Percentiles rank a stretch among this genome's conserved stretches.
Conservation (phyloP, 2,329 filamentous ascomycete genomes). For the Sporothrix phasma region DNA sequence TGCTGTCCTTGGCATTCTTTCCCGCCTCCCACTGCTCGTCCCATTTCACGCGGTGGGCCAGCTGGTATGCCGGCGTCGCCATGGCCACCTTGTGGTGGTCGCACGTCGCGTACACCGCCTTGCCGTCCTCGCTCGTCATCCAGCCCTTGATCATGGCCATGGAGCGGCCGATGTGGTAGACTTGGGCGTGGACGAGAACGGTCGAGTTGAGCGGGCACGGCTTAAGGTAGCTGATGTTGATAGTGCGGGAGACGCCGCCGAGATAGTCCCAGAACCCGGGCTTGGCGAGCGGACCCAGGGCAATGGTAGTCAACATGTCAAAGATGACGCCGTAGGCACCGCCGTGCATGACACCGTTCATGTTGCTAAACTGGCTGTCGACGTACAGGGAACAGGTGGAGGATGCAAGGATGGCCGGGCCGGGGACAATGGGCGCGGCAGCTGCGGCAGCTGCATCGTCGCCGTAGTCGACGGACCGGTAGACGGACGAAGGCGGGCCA, state of each 20-base stretch:
- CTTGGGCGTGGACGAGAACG: slow-evolving; percentile 33
- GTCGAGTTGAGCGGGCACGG: slow-evolving; percentile 34
- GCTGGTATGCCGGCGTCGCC: slow-evolving; percentile 31
- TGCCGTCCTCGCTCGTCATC: slow-evolving; percentile 40
- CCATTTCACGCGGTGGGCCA: slow-evolving; percentile 31
- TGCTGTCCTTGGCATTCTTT: neutral
- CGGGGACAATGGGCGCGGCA: neutral
- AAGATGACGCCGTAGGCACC: slow-evolving; percentile 44
- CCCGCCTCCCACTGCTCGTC: slow-evolving; percentile 32
- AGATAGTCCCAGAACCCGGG: slow-evolving; percentile 41
- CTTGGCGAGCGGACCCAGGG: slow-evolving; percentile 37
- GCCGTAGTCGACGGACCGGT: neutral
- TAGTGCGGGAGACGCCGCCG: slow-evolving; percentile 38
- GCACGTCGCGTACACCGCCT: slow-evolving; percentile 37
- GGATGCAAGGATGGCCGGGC: slow-evolving; percentile 22
- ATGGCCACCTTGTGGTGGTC: slow-evolving; percentile 44
- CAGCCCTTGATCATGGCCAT: slow-evolving; percentile 42
- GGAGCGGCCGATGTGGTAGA: slow-evolving; percentile 37
- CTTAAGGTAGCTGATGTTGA: slow-evolving; percentile 42
- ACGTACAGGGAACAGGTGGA: slow-evolving; percentile 36
- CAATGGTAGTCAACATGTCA: slow-evolving; percentile 43
- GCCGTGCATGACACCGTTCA: slow-evolving; percentile 40
- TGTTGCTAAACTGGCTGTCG: slow-evolving; percentile 35
- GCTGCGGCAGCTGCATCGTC: neutral
- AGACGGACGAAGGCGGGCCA: slow-evolving; percentile 12